These are phyloP conservation scores for Boeremia lycopersici DNA, from an alignment of 2,329 filamentous ascomycete species.

Conservation along the genomic window DNA sequence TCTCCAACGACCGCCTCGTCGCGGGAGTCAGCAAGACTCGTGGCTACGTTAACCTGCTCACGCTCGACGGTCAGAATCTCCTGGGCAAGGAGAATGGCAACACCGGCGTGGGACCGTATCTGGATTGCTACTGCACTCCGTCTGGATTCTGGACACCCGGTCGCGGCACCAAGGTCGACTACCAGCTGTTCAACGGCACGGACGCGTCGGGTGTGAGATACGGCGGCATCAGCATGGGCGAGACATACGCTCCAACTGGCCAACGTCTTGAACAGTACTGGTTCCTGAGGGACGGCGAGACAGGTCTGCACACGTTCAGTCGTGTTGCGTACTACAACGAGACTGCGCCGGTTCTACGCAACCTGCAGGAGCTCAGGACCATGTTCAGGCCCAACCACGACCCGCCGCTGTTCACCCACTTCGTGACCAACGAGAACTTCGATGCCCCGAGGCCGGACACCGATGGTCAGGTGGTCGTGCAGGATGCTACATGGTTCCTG, in stretches of 20 bases:
- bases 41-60: slow-evolving; percentile 52
- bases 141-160: slow-evolving; percentile 60
- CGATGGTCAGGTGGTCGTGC: slow-evolving; percentile 57
- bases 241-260: slow-evolving; percentile 62
- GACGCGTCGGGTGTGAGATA: slow-evolving; percentile 60
- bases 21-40: slow-evolving; percentile 52
- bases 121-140: slow-evolving; percentile 41
- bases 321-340: slow-evolving; percentile 64
- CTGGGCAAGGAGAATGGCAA: slow-evolving; percentile 27
- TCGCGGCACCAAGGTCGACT: slow-evolving; percentile 59
- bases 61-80: slow-evolving; percentile 52
- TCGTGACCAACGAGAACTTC: slow-evolving; percentile 62
- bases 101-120: slow-evolving; percentile 45
- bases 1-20: slow-evolving; percentile 54
- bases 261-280: slow-evolving; percentile 67
- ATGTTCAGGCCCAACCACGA: slow-evolving; percentile 63
- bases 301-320: slow-evolving; percentile 58
- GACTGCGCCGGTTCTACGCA: slow-evolving; percentile 61
- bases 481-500: slow-evolving; percentile 68
- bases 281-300: slow-evolving; percentile 66
- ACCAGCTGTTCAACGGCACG: slow-evolving; percentile 43
- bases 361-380: slow-evolving; percentile 64
- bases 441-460: slow-evolving; percentile 59
- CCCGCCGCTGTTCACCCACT: slow-evolving; percentile 46
- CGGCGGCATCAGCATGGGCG: slow-evolving; percentile 64